Conservation (phyloP, 148 eudicot species). For the Arctostaphylos glauca region DNA sequence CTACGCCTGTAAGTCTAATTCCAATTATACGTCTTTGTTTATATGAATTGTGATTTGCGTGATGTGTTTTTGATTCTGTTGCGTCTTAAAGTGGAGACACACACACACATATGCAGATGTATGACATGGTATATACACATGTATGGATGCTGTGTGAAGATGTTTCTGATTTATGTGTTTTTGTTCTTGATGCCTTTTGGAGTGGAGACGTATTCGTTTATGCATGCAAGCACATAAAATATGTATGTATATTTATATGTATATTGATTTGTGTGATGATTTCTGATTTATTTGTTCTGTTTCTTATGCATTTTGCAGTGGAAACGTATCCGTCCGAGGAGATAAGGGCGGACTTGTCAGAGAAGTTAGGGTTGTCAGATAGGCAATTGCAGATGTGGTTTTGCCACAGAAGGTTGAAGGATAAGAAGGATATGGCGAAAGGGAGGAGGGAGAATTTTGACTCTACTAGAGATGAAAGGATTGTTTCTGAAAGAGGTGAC, state of each 20-base stretch:
- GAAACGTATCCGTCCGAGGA: constrained; percentile 49
- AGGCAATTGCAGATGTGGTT: constrained; percentile 67
- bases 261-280: not conserved
- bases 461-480: constrained; percentile 31
- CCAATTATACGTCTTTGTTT: not conserved
- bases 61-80: not conserved
- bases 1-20: constrained; percentile 36
- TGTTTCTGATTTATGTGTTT: not conserved
- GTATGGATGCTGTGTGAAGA: not conserved
- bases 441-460: constrained; percentile 21
- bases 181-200: constrained; percentile 8
- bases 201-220: constrained; percentile 40
- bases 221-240: not conserved
- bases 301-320: constrained; percentile 25
- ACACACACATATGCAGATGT: not conserved
- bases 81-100: constrained; percentile 34
- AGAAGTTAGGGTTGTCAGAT: constrained; percentile 37
- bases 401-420: constrained; percentile 53
- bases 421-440: constrained; percentile 34
- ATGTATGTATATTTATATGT: not conserved
- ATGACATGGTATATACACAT: not conserved
- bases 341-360: constrained; percentile 38
- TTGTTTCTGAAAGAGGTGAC: constrained; percentile 35
- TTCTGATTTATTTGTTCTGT: constrained; percentile 10
- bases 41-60: constrained; percentile 2